Evolutionary conservation across 225 moss, liverwort and hornwort species (phyloP).

Genomic region (Bryoerythrophyllum caledonicum): DNA sequence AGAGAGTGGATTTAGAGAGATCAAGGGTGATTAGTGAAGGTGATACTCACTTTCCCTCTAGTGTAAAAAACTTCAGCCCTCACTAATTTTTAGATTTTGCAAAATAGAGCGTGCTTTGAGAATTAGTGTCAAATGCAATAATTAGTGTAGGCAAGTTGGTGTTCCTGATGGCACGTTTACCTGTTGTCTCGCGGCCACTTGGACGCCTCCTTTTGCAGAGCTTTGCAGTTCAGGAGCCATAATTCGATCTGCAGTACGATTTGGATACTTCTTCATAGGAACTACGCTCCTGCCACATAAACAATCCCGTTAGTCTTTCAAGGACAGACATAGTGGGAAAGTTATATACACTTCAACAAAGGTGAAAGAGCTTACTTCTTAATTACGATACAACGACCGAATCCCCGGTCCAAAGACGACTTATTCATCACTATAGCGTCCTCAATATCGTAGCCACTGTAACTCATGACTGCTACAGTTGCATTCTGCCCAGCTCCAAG

Average conservation of each 20-base stretch:
- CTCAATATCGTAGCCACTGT: conserved; percentile 99
- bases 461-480: conserved; percentile 99
- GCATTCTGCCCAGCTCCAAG: conserved; percentile 99
- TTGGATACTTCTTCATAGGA: conserved; percentile 89
- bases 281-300: conserved; percentile 67
- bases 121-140: too few species aligned
- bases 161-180: conserved; percentile 7
- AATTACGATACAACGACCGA: conserved; percentile 96
- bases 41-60: too few species aligned
- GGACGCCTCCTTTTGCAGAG: conserved; percentile 69
- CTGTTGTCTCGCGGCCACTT: conserved; percentile 72
- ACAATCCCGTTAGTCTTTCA: conserved; percentile 7
- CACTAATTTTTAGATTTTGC: too few species aligned
- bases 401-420: conserved; percentile 93
- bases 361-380: conserved; percentile 73
- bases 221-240: conserved; percentile 80
- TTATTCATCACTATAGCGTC: conserved; percentile 99
- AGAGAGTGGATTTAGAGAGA: too few species aligned
- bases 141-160: neutral
- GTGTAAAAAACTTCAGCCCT: too few species aligned
- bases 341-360: neutral
- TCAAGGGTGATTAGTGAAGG: too few species aligned
- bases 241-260: conserved; percentile 93
- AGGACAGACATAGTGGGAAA: neutral
- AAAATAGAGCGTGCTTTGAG: too few species aligned